Base-by-base conservation (phyloP, 106 monocot species). In the Chionographis japonica region DNA sequence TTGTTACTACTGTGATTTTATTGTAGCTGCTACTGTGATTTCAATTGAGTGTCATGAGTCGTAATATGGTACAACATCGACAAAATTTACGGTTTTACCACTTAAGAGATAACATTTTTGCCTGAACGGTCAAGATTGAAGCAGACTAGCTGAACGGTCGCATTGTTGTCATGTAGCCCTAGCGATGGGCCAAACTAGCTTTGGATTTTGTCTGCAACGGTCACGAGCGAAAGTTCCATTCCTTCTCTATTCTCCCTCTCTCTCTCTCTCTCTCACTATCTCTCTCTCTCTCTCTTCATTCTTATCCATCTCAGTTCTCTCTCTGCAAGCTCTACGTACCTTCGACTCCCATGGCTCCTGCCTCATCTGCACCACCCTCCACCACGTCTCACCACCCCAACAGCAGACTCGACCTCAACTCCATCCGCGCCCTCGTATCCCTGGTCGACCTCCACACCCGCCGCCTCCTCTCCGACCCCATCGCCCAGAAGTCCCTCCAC, bases 401-500 rank as follows among this genome's bases (percentile, higher is more conserved):
- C 71, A 51, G 66, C 14, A 62, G 72, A 50, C 74, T 76, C 9
- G 78, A 81, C 63, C 35, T 87, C 41, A 39, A 68, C 15, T 67
- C 91, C 54, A 79, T 92, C 56, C 68, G 62, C 51, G 20, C 61
- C 15, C 68, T 89, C 35, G 63, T 83, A 51, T 62, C 85, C 46
- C 6, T 68, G 8, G 85, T 85, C 37, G 63, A 80, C 73, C 72
- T 40, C 39, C 85, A 92, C 67, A 46, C 88, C 66, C 46, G 15
- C n/a, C 70, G 15, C 65, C 52, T 92, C 61, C 82, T 92, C 61
- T 54, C 80, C 39, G 74, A 85, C 71, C 68, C 85, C 6, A 56
- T 42, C 52, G 58, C 82, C 40, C 70, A 76, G 4, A 65, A 56
- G 3, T 46, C 76, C 58, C 81, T 91, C 58, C 83, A 81, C 55